phyloP scores from a whole-genome alignment of 163 green algal species.

The Botryococcus braunii region DNA sequence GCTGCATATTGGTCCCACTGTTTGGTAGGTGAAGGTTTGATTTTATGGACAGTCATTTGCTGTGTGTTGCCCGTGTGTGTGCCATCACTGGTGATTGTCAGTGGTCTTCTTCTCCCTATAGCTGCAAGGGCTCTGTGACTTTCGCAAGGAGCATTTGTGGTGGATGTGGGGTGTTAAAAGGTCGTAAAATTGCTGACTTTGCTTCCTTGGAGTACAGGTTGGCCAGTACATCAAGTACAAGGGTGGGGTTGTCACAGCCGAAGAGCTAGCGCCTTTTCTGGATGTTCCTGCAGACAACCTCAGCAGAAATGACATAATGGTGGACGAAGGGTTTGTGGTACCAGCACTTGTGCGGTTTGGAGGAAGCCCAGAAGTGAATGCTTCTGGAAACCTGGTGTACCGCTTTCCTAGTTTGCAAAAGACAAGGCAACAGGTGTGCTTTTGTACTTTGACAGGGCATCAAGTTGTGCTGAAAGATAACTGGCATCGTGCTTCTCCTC shows the following conservation, averaged over 20 bases:
- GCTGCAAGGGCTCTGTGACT: no score
- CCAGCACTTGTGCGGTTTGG: constrained; percentile 65
- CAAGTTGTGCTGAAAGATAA: no score
- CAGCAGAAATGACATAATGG: constrained; percentile 3
- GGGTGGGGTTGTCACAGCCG: constrained; percentile 69
- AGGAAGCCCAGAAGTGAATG: constrained; percentile 62
- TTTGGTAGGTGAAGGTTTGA: no score
- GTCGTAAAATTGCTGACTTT: background rate
- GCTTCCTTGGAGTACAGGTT: constrained; percentile 11
- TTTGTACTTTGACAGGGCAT: no score
- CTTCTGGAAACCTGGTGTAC: constrained; percentile 64
- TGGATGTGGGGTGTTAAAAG: background rate
- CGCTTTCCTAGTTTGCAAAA: constrained; percentile 69
- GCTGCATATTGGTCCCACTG: no score
- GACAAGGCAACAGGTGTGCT: no score
- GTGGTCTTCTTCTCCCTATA: no score
- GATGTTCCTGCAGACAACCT: constrained; percentile 32
- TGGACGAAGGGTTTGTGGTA: constrained; percentile 77
- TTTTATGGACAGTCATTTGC: no score
- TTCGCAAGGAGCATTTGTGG: no score
- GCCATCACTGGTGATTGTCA: no score
- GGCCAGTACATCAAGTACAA: constrained; percentile 34
- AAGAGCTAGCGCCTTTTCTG: constrained; percentile 78
- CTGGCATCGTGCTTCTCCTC: no score
- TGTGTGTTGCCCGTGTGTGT: no score